phyloP scores from a whole-genome alignment of 2,329 filamentous ascomycete species.

The Tricladium varicosporioides region DNA sequence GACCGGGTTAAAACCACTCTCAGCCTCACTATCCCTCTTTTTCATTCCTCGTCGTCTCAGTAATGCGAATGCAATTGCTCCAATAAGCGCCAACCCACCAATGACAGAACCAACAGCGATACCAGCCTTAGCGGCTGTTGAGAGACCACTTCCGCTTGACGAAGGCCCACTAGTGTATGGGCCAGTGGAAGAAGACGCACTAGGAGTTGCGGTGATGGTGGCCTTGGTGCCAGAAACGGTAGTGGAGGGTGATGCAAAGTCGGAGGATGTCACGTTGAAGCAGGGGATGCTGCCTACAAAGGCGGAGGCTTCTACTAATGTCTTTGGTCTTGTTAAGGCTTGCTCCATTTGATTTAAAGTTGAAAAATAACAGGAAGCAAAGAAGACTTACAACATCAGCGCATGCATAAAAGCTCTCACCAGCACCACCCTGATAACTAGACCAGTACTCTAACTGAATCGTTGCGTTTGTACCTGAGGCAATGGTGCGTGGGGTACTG shows the following conservation, averaged over 20 bases:
- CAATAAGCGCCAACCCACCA: constrained; percentile 17
- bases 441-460: constrained; percentile 48
- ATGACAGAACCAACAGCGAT: constrained; percentile 28
- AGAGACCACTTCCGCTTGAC: neutral
- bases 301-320: constrained; percentile 37
- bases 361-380: neutral
- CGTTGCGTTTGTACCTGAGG: constrained; percentile 46
- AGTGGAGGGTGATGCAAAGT: constrained; percentile 12
- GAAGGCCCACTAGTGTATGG: no score
- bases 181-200: neutral
- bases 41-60: neutral
- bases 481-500: constrained; percentile 35
- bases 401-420: constrained; percentile 48
- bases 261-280: constrained; percentile 20
- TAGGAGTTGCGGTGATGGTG: constrained; percentile 1
- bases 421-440: constrained; percentile 39
- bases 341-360: neutral
- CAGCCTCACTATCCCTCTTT: constrained; percentile 3
- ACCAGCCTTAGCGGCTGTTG: constrained; percentile 24
- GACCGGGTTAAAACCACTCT: constrained; percentile 1
- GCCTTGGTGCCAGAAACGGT: neutral
- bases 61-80: neutral
- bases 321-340: constrained; percentile 17
- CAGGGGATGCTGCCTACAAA: constrained; percentile 13
- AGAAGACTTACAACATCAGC: constrained; percentile 41